Evolutionary conservation across 495 filamentous ascomycete species (phyloP).

Genomic region (Symbiotaphrina buchneri): DNA sequence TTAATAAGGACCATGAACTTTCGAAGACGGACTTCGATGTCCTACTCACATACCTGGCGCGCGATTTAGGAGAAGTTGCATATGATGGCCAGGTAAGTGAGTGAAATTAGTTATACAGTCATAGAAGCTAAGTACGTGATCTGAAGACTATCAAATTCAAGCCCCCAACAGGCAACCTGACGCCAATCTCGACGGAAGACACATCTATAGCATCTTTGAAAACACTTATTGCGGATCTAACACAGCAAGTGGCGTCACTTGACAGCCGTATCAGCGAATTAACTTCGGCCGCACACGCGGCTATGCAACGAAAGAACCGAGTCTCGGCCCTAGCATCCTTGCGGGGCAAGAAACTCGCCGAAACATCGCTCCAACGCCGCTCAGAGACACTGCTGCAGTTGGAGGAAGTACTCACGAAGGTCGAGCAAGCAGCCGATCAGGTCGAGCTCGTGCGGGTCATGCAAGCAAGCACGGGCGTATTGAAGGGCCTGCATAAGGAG

Average conservation of each 20-base stretch:
- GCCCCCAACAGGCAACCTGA: constrained; percentile 15
- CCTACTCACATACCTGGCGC: constrained; percentile 44
- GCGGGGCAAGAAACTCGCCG: constrained; percentile 60
- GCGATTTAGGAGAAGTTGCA: constrained; percentile 38
- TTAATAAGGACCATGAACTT: constrained; percentile 27
- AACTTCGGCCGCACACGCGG: constrained; percentile 34
- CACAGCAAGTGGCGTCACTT: constrained; percentile 39
- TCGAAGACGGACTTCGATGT: constrained; percentile 44
- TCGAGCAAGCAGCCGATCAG: constrained; percentile 70
- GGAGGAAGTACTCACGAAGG: constrained; percentile 55
- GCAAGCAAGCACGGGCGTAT: constrained; percentile 47
- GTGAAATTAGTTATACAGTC: constrained; percentile 2
- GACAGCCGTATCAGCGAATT: constrained; percentile 23
- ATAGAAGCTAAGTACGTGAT: constrained; percentile 1
- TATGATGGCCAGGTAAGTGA: constrained; percentile 37
- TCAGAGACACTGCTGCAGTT: constrained; percentile 53
- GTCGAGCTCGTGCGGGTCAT: constrained; percentile 61
- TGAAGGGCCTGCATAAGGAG: constrained; percentile 49
- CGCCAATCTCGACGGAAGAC: constrained; percentile 48
- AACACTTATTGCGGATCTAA: constrained; percentile 35
- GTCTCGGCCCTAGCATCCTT: constrained; percentile 51
- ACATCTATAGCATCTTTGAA: constrained; percentile 58
- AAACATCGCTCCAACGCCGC: constrained; percentile 43
- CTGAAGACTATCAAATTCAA: constrained; percentile 62
- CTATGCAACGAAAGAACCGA: constrained; percentile 47